These are phyloP conservation scores for Davidsoniella virescens DNA, from an alignment of 2,329 filamentous ascomycete species.

Conservation along the genomic window DNA sequence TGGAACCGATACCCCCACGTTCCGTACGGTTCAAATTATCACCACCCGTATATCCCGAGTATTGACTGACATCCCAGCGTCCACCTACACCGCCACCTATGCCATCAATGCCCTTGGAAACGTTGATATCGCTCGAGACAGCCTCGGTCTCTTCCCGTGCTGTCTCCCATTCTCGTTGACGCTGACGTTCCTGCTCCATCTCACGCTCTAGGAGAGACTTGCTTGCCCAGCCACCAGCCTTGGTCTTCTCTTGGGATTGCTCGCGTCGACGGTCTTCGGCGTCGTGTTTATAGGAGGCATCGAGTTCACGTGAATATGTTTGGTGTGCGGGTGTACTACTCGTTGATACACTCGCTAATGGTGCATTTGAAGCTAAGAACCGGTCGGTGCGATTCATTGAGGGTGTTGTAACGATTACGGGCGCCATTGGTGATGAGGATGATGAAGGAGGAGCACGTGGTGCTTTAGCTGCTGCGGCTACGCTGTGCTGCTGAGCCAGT, in stretches of 20 bases:
- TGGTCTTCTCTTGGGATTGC: slow-evolving; percentile 42
- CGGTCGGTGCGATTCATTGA: slow-evolving; percentile 33
- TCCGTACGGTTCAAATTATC: slow-evolving; percentile 54
- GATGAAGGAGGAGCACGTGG: slow-evolving; percentile 35
- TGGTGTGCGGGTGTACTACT: slow-evolving; percentile 22
- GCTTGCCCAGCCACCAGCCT: slow-evolving; percentile 45
- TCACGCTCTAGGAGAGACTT: slow-evolving; percentile 62
- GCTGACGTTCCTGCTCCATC: slow-evolving; percentile 63
- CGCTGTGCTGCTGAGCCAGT: slow-evolving; percentile 30
- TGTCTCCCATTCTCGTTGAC: slow-evolving; percentile 68
- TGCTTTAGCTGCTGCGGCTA: slow-evolving; percentile 17
- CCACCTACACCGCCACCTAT: slow-evolving; percentile 48
- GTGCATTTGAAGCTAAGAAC: slow-evolving; percentile 29
- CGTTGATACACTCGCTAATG: slow-evolving; percentile 21
- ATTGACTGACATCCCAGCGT: slow-evolving; percentile 62
- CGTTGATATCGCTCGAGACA: too few species aligned
- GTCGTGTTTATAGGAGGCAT: slow-evolving; percentile 43
- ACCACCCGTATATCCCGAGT: slow-evolving; percentile 58
- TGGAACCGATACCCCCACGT: slow-evolving; percentile 47
- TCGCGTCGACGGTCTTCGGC: slow-evolving; percentile 43
- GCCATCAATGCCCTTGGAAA: slow-evolving; percentile 41
- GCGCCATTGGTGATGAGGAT: slow-evolving; percentile 15
- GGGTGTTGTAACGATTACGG: slow-evolving; percentile 14
- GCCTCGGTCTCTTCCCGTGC: slow-evolving; percentile 42
- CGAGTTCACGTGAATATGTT: slow-evolving; percentile 39